Evolutionary conservation across 306 rosid genomes (phyloP).

Genomic region (Cicer chorassanicum): DNA sequence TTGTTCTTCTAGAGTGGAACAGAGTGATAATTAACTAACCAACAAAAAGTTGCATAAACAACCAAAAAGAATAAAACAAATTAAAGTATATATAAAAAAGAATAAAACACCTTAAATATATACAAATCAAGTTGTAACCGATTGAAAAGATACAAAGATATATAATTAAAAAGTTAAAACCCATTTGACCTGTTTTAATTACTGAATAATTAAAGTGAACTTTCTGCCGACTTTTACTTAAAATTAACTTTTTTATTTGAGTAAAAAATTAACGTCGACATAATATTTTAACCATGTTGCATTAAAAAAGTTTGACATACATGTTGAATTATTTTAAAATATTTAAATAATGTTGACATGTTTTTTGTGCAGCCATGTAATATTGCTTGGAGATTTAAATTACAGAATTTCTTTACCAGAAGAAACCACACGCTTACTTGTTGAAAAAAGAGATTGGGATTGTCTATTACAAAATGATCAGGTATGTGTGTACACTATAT

Average conservation of each 20-base stretch:
- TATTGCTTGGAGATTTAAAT: slow-evolving; percentile 84
- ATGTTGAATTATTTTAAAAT: slow-evolving; percentile 25
- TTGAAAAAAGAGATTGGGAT: slow-evolving; percentile 62
- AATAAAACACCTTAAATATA: slow-evolving; percentile 10
- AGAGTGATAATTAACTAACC: slow-evolving; percentile 23
- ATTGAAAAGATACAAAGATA: not conserved
- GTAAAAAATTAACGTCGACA: not conserved
- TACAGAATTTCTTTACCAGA: slow-evolving; percentile 78
- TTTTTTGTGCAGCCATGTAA: slow-evolving; percentile 63
- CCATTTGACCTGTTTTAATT: slow-evolving; percentile 46
- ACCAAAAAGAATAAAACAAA: slow-evolving; percentile 39
- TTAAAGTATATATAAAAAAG: not conserved
- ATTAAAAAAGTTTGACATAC: not conserved
- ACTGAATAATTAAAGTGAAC: slow-evolving; percentile 31
- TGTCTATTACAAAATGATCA: slow-evolving; percentile 70
- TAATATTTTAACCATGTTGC: slow-evolving; percentile 7
- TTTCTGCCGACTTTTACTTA: slow-evolving; percentile 31
- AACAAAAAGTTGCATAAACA: slow-evolving; percentile 31
- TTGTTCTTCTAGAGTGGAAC: slow-evolving; percentile 33
- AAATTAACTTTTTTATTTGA: not conserved
- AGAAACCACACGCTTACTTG: slow-evolving; percentile 61
- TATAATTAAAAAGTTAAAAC: slow-evolving; percentile 34
- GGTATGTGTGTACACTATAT: slow-evolving; percentile 47
- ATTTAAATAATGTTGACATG: slow-evolving; percentile 15
- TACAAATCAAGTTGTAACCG: slow-evolving; percentile 24